A percentile compares a stretch with the other conserved stretches of the same genome.
Evolutionary conservation across 768 basidiomycete genomes (phyloP).

Genomic region (Crepidotus variabilis): DNA sequence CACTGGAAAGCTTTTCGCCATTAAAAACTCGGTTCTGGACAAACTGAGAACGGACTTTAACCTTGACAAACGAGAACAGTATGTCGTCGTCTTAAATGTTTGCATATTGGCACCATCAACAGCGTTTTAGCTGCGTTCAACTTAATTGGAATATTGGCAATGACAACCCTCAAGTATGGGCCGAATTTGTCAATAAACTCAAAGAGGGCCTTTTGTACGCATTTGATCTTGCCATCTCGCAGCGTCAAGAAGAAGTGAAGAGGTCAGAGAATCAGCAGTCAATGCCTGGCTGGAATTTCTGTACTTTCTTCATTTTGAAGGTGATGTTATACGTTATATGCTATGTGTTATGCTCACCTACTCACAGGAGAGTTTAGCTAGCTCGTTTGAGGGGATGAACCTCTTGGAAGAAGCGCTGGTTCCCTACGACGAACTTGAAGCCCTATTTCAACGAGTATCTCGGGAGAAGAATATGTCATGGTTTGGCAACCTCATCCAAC

Average conservation of each 20-base stretch:
- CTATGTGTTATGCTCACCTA: conserved; percentile 16
- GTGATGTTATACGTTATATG: conserved; percentile 32
- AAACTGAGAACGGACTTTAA: conserved; percentile 94
- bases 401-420: conserved; percentile 85
- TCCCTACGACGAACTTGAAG: conserved; percentile 91
- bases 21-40: conserved; percentile 82
- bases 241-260: conserved; percentile 87
- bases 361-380: conserved; percentile 86
- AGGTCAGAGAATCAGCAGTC: conserved; percentile 85
- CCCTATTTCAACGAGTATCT: conserved; percentile 69
- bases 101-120: not conserved
- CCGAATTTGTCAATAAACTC: conserved; percentile 80
- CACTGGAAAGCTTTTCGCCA: conserved; percentile 72
- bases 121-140: conserved; percentile 65
- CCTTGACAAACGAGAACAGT: conserved; percentile 83
- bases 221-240: conserved; percentile 74
- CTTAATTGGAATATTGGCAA: conserved; percentile 70
- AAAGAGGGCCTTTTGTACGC: conserved; percentile 87
- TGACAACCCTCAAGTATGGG: conserved; percentile 80
- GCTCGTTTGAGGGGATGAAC: conserved; percentile 86
- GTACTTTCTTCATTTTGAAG: conserved; percentile 95
- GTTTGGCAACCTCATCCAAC: conserved; percentile 85
- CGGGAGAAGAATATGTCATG: conserved; percentile 85
- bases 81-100: not conserved
- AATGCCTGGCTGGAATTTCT: conserved; percentile 99